Evolutionary conservation across 108 stramenopile species (phyloP).

Genomic region (Aurantiochytrium sp.): DNA sequence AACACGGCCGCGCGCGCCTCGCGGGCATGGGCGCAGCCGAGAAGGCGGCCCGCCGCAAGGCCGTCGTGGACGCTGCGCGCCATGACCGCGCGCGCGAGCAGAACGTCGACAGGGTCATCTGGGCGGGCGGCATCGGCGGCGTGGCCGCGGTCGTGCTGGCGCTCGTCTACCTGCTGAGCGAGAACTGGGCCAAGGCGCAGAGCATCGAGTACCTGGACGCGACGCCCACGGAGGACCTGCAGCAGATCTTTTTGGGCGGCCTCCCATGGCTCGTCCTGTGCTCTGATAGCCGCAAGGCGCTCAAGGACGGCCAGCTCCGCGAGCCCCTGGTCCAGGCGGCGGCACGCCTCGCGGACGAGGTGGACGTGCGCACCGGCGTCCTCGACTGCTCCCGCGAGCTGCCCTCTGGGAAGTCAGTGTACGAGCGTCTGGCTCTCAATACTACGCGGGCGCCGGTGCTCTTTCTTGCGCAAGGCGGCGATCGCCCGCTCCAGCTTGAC

Average conservation of each 20-base stretch:
- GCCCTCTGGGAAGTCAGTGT: background rate
- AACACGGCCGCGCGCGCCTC: too few relatives aligned
- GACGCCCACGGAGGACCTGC: background rate
- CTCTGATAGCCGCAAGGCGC: background rate
- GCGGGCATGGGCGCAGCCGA: background rate
- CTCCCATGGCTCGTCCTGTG: slow-evolving; percentile 18
- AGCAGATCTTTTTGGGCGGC: background rate
- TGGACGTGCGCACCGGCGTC: background rate
- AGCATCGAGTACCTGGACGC: slow-evolving; percentile 1
- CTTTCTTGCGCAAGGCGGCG: slow-evolving; percentile 14
- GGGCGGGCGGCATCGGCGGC: background rate
- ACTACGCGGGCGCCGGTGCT: background rate
- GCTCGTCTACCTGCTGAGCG: background rate
- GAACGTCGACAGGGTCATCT: background rate
- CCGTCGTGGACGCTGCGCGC: background rate
- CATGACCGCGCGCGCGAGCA: background rate
- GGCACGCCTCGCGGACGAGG: background rate
- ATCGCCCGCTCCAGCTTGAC: background rate
- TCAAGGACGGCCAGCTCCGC: background rate
- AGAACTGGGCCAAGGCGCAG: background rate
- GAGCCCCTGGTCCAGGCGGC: background rate
- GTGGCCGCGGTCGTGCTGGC: background rate
- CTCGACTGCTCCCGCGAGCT: background rate
- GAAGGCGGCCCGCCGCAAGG: background rate
- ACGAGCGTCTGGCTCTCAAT: background rate